phyloP scores from a whole-genome alignment of 208 protist species.

The Angomonas ambiguus region DNA sequence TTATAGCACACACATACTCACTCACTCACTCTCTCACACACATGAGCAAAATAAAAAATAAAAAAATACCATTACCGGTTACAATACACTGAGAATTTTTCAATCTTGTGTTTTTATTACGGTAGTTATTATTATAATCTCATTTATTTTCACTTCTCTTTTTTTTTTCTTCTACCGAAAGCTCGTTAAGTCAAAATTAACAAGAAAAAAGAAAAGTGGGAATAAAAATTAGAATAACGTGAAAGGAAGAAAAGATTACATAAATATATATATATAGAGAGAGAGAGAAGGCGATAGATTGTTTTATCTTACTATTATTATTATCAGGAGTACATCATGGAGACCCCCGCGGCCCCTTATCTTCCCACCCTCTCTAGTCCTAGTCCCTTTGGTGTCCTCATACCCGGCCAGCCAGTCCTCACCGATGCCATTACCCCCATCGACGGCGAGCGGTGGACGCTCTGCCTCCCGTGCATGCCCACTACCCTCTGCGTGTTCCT shows the following conservation, averaged over 20 bases:
- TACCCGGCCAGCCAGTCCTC: constrained; percentile 57
- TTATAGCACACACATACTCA: constrained; percentile 1
- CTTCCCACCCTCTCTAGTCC: not conserved
- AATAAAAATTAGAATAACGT: no score
- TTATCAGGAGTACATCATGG: no score
- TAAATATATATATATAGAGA: not conserved
- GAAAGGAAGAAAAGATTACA: not conserved
- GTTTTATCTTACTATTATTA: not conserved
- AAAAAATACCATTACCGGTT: not conserved
- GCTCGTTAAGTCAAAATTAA: no score
- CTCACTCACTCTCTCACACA: not conserved
- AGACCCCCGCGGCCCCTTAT: not conserved
- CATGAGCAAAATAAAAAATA: not conserved
- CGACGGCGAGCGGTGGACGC: constrained; percentile 41
- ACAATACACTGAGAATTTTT: no score
- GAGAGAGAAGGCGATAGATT: not conserved
- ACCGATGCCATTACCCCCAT: constrained; percentile 32
- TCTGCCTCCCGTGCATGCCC: constrained; percentile 40
- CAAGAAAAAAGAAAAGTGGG: no score
- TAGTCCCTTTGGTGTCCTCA: constrained; percentile 47
- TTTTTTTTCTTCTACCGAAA: no score
- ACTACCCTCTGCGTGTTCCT: constrained; percentile 69
- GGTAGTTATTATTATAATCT: not conserved
- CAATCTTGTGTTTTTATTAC: constrained; percentile 1
- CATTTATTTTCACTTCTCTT: no score